These are phyloP conservation scores for Paramecium sexaurelia DNA, from an alignment of 73 alveolate species.

Conservation along the genomic window DNA sequence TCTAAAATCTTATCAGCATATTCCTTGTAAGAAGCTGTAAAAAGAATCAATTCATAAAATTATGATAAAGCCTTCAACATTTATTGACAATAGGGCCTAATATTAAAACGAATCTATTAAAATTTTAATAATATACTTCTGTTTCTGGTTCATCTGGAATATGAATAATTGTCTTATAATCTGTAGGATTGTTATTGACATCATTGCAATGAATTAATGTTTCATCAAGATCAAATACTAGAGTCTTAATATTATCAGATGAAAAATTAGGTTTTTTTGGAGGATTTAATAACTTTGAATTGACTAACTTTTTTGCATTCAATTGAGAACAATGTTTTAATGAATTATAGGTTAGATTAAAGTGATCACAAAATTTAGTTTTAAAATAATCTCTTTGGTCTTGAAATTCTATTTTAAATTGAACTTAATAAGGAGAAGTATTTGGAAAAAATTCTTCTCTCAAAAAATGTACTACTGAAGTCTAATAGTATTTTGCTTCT, in stretches of 20 bases:
- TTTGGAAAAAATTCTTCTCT: neutral
- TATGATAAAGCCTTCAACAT: conserved; percentile 83
- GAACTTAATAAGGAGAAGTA: neutral
- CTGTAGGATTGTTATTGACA: conserved; percentile 75
- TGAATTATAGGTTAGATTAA: neutral
- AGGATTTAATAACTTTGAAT: neutral
- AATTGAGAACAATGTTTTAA: neutral
- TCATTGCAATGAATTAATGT: conserved; percentile 89
- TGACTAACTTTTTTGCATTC: neutral
- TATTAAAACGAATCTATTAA: neutral
- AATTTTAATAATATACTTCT: neutral
- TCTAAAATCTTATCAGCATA: conserved; percentile 92
- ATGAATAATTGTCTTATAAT: conserved; percentile 63
- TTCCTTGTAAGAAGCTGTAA: conserved; percentile 91
- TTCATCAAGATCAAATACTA: conserved; percentile 93
- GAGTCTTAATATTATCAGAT: conserved; percentile 25
- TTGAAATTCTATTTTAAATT: neutral
- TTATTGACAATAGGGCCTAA: conserved; percentile 81
- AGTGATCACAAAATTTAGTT: neutral
- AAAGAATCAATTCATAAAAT: conserved; percentile 84
- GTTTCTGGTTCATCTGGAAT: neutral
- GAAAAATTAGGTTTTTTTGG: neutral
- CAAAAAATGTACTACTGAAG: neutral
- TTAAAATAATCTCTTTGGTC: conserved; percentile 1
- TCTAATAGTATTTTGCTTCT: neutral